phyloP scores from a whole-genome alignment of 73 alveolate species.

The Uronychia setigera region DNA sequence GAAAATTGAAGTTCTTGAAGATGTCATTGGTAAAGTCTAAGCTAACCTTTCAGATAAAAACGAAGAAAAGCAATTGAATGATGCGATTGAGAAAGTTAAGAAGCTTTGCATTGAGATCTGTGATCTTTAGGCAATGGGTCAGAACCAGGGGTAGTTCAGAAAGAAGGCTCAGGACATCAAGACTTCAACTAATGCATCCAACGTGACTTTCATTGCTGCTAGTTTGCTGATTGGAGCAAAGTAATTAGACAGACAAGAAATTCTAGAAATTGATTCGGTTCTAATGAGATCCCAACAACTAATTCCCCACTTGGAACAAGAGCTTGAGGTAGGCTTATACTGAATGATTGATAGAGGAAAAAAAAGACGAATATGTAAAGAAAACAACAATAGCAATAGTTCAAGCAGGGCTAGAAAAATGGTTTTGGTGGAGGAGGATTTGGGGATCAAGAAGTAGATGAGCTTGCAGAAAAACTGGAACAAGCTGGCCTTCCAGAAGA shows the following conservation, averaged over 20 bases:
- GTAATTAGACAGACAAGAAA: not conserved
- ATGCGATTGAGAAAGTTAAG: not conserved
- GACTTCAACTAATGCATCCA: not conserved
- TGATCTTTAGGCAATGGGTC: not conserved
- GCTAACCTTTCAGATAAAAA: not conserved
- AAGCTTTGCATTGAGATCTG: not conserved
- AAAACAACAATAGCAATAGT: not conserved
- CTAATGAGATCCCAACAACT: too few relatives aligned
- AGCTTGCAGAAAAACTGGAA: slow-evolving; percentile 61
- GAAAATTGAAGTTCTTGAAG: slow-evolving; percentile 18
- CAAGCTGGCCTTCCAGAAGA: slow-evolving; percentile 77
- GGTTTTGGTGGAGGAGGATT: slow-evolving; percentile 26
- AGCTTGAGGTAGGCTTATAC: not conserved
- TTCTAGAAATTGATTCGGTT: not conserved
- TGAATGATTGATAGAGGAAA: not conserved
- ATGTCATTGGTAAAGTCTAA: slow-evolving; percentile 2
- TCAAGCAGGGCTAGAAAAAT: not conserved
- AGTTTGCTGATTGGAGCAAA: not conserved
- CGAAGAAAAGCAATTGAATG: not conserved
- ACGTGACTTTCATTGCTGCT: not conserved
- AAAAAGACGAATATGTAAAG: not conserved
- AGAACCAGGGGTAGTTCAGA: not conserved
- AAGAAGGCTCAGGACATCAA: slow-evolving; percentile 3
- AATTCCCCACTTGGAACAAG: not conserved
- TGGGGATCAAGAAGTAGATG: slow-evolving; percentile 49